Percentiles rank a stretch among this genome's conserved stretches.
phyloP scores from a whole-genome alignment of 768 basidiomycete species.

The Polyporus arcularius region DNA sequence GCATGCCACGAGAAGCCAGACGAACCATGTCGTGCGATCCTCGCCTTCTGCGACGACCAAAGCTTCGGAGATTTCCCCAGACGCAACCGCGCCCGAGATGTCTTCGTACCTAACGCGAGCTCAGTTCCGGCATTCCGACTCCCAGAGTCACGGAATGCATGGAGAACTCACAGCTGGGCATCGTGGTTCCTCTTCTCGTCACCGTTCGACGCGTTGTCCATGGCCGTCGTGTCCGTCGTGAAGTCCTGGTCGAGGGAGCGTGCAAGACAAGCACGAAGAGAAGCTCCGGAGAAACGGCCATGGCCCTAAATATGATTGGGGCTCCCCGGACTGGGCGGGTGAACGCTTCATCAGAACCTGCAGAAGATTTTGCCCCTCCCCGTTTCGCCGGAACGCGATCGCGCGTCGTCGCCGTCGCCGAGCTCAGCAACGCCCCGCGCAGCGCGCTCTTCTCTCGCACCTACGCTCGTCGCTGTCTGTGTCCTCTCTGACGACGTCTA shows the following conservation, averaged over 20 bases:
- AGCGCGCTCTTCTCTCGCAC: too few species aligned
- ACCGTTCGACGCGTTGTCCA: slow-evolving; percentile 4
- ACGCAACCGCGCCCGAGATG: slow-evolving; percentile 13
- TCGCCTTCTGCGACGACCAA: slow-evolving; percentile 65
- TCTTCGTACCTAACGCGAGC: slow-evolving; percentile 2
- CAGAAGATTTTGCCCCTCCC: background rate
- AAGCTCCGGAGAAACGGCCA: background rate
- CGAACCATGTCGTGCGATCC: slow-evolving; percentile 68
- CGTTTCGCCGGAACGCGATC: background rate
- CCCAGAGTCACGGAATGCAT: background rate
- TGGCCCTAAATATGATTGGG: background rate
- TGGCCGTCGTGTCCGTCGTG: slow-evolving; percentile 1
- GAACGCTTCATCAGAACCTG: background rate
- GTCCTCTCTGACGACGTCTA: too few species aligned
- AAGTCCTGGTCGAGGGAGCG: background rate
- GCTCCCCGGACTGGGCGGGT: background rate
- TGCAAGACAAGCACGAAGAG: background rate
- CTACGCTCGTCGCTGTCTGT: too few species aligned
- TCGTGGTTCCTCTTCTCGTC: slow-evolving; percentile 5
- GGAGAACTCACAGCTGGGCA: slow-evolving; percentile 4
- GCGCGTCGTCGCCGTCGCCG: too few species aligned
- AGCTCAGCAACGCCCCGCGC: too few species aligned
- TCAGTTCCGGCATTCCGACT: background rate
- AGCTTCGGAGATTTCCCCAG: slow-evolving; percentile 60
- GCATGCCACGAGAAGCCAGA: slow-evolving; percentile 75